phyloP scores from a whole-genome alignment of 2,329 filamentous ascomycete species.

The Aurifilum marmelostoma region DNA sequence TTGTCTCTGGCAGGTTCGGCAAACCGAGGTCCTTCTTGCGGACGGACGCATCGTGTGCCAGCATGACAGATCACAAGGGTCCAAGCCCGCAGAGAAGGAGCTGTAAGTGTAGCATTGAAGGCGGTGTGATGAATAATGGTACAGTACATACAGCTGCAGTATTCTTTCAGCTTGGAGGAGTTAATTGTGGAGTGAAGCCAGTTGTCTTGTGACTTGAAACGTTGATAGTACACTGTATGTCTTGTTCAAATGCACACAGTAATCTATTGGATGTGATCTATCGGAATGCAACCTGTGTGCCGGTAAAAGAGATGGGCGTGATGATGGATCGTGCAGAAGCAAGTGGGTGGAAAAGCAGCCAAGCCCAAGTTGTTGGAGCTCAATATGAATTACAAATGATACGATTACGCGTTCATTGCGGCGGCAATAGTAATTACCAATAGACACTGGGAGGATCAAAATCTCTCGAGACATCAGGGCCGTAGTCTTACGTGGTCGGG shows the following conservation, averaged over 20 bases:
- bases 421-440: not conserved
- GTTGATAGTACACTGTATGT: not conserved
- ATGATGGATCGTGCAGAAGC: not conserved
- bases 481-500: not conserved
- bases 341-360: not conserved
- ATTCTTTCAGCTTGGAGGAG: not conserved
- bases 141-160: not conserved
- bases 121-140: not conserved
- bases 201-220: not conserved
- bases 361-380: not conserved
- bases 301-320: not conserved
- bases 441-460: not conserved
- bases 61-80: not conserved
- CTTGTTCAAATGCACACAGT: not conserved
- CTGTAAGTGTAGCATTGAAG: not conserved
- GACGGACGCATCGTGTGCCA: constrained; percentile 42
- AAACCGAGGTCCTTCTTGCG: constrained; percentile 42
- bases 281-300: not conserved
- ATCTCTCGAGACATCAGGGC: not conserved
- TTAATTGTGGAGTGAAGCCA: not conserved
- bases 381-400: not conserved
- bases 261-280: not conserved
- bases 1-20: constrained; percentile 44
- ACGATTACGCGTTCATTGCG: not conserved
- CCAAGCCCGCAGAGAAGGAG: constrained; percentile 11